phyloP scores from a whole-genome alignment of 306 rosid genomes.

The Corylus americana region DNA sequence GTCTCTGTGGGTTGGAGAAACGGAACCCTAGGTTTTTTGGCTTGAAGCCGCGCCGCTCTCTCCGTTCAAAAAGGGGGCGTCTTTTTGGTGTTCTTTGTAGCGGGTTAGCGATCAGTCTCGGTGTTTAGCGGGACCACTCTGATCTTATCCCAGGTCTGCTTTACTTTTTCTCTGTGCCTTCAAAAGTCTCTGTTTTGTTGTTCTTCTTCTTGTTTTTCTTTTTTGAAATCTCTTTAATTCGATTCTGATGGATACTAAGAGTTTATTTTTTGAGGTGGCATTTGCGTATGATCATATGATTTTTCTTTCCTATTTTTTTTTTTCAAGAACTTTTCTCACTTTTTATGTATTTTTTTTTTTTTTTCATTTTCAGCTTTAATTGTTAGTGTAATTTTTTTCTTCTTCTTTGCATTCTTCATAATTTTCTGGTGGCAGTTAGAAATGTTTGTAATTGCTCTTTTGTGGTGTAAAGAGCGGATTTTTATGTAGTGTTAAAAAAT shows the following conservation, averaged over 20 bases:
- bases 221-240: neutral
- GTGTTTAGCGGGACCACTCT: conserved; percentile 1
- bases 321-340: neutral
- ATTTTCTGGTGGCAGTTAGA: neutral
- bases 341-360: neutral
- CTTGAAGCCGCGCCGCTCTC: neutral
- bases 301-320: neutral
- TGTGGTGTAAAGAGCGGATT: neutral
- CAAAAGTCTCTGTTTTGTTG: conserved; percentile 3
- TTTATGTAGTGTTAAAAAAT: neutral
- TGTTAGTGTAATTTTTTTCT: neutral
- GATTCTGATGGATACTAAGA: neutral
- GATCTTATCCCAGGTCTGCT: conserved; percentile 4
- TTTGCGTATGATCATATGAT: neutral
- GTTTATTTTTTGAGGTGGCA: neutral
- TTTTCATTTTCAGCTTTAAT: neutral
- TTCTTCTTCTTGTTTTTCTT: neutral
- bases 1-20: neutral
- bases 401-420: neutral
- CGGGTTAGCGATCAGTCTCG: neutral
- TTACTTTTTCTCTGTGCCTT: neutral
- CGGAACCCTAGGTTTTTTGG: neutral
- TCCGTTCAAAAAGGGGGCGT: neutral
- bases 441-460: neutral
- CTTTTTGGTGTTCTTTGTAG: neutral